A percentile compares a stretch with the other conserved stretches of the same genome.
Conservation (phyloP, 2,329 filamentous ascomycete genomes). For the Aspergillus latus region DNA sequence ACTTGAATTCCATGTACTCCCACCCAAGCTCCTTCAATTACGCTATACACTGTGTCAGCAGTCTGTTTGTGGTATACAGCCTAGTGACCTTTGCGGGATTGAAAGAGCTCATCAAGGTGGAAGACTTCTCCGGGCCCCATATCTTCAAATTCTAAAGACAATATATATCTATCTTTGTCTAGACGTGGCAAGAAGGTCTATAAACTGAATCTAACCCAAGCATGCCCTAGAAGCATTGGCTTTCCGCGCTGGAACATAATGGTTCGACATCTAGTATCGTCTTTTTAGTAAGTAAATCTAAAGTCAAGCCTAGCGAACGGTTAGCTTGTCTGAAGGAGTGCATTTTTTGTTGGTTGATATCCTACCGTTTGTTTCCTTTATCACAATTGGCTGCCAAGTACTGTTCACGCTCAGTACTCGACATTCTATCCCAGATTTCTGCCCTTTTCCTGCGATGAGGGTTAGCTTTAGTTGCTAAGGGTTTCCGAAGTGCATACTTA, state of each 20-base stretch:
- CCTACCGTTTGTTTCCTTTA: slow-evolving; percentile 46
- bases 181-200: background rate
- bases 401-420: slow-evolving; percentile 35
- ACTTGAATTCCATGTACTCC: too few relatives aligned
- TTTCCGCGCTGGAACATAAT: background rate
- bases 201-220: background rate
- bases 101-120: too few relatives aligned
- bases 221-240: background rate
- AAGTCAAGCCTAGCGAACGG: slow-evolving; percentile 36
- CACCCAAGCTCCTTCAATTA: too few relatives aligned
- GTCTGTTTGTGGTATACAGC: too few relatives aligned
- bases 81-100: too few relatives aligned
- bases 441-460: slow-evolving; percentile 30
- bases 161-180: background rate
- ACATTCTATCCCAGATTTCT: slow-evolving; percentile 43
- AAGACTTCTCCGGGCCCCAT: background rate
- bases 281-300: slow-evolving; percentile 35
- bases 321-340: too few relatives aligned
- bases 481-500: slow-evolving; percentile 29
- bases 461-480: slow-evolving; percentile 7
- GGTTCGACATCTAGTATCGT: background rate
- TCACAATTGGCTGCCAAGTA: slow-evolving; percentile 42
- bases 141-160: background rate
- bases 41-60: too few relatives aligned
- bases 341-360: too few relatives aligned